These are phyloP conservation scores for Trichosporon sp. DNA, from an alignment of 1,284 basidiomycete species.

Conservation along the genomic window DNA sequence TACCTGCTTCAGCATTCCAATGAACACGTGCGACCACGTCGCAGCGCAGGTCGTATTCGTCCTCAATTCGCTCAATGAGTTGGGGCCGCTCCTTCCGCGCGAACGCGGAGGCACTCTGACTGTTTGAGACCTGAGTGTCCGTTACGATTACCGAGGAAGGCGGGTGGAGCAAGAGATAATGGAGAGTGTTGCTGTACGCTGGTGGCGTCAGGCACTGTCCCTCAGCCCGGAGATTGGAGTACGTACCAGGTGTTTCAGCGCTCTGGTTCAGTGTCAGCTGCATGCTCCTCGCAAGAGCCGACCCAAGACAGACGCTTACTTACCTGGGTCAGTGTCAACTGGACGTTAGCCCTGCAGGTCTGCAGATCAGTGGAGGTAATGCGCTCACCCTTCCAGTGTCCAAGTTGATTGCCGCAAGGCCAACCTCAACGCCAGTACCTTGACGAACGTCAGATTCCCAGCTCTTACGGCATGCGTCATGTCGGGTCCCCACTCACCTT, in stretches of 20 bases:
- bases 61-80: slow-evolving; percentile 70
- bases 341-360: slow-evolving; percentile 7
- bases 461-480: not conserved
- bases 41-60: slow-evolving; percentile 71
- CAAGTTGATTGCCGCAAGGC: slow-evolving; percentile 78
- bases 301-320: not conserved
- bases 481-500: slow-evolving; percentile 27
- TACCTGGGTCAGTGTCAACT: slow-evolving; percentile 35
- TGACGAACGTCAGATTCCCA: not conserved
- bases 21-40: slow-evolving; percentile 72
- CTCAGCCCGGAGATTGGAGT: not conserved
- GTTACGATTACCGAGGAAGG: slow-evolving; percentile 75
- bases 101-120: not conserved
- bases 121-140: slow-evolving; percentile 62
- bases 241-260: slow-evolving; percentile 14
- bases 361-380: slow-evolving; percentile 20
- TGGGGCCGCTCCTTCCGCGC: slow-evolving; percentile 43
- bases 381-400: slow-evolving; percentile 71
- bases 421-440: slow-evolving; percentile 67
- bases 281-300: slow-evolving; percentile 15
- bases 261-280: not conserved
- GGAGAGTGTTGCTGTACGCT: slow-evolving; percentile 80
- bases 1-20: slow-evolving; percentile 74
- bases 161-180: slow-evolving; percentile 76
- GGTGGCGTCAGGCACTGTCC: slow-evolving; percentile 11